Evolutionary conservation across 257 asterid genomes (phyloP).

Genomic region (Solanum arcanum): DNA sequence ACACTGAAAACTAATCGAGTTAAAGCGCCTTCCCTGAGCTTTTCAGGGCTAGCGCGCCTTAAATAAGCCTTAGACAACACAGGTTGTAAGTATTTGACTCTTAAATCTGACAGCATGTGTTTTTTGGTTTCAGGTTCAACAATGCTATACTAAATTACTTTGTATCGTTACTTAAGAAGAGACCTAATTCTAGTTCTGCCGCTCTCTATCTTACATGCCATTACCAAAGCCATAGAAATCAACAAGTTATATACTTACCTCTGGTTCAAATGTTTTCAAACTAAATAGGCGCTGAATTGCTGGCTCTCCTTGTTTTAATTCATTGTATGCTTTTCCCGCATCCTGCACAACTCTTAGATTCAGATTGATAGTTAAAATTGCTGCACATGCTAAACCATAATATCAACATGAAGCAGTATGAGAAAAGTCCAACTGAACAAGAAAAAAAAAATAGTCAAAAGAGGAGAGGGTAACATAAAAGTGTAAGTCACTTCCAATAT

Average conservation of each 20-base stretch:
- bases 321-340: conserved; percentile 83
- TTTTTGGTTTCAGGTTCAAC: not conserved
- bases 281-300: conserved; percentile 78
- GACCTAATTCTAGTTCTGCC: not conserved
- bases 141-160: not conserved
- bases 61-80: not conserved
- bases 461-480: not conserved
- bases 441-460: not conserved
- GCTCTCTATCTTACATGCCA: not conserved
- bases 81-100: not conserved
- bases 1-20: not conserved
- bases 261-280: conserved; percentile 48
- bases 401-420: conserved; percentile 9
- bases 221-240: not conserved
- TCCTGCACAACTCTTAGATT: conserved; percentile 48
- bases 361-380: conserved; percentile 25
- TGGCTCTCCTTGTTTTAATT: conserved; percentile 95
- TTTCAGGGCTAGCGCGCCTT: not conserved
- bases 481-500: not conserved
- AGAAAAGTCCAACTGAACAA: not conserved
- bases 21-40: not conserved
- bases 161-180: not conserved
- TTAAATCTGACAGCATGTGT: not conserved
- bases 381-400: conserved; percentile 26
- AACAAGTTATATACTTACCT: conserved; percentile 23